Conservation (phyloP, 140 eudicot species). For the Eryngium alpinum region DNA sequence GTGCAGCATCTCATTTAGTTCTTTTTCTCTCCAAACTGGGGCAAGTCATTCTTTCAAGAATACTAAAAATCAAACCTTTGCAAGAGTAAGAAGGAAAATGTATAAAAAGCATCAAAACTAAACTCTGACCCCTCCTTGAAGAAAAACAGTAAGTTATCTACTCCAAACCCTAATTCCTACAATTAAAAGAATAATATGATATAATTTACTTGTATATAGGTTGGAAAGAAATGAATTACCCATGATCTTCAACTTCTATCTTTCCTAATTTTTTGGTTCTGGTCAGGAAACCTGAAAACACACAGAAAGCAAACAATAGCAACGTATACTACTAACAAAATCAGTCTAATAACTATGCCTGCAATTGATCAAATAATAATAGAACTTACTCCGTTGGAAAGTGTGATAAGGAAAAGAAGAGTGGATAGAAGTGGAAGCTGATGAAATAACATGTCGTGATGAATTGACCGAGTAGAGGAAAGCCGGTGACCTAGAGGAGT, state of each 20-base stretch:
- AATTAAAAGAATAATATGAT: too few species aligned
- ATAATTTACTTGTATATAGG: too few species aligned
- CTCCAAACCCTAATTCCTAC: too few species aligned
- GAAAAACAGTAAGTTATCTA: too few species aligned
- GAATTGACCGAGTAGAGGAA: not conserved
- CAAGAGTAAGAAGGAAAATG: too few species aligned
- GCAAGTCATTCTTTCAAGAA: too few species aligned
- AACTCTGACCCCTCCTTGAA: too few species aligned
- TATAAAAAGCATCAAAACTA: not conserved
- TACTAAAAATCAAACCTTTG: too few species aligned
- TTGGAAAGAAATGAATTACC: slow-evolving; percentile 32
- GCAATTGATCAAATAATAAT: not conserved
- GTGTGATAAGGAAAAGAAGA: slow-evolving; percentile 14
- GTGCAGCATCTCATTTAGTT: too few species aligned
- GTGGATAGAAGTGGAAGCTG: not conserved
- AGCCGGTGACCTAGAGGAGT: slow-evolving; percentile 6
- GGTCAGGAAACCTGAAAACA: slow-evolving; percentile 55
- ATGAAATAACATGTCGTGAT: slow-evolving; percentile 2
- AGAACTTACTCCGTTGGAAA: slow-evolving; percentile 36
- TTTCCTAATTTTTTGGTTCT: slow-evolving; percentile 55
- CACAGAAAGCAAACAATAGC: not conserved
- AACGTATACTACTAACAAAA: not conserved
- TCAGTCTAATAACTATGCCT: not conserved
- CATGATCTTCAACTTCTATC: slow-evolving; percentile 71
- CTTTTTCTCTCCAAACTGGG: too few species aligned